Conservation (phyloP, 495 filamentous ascomycete species). For the Echria macrotheca region DNA sequence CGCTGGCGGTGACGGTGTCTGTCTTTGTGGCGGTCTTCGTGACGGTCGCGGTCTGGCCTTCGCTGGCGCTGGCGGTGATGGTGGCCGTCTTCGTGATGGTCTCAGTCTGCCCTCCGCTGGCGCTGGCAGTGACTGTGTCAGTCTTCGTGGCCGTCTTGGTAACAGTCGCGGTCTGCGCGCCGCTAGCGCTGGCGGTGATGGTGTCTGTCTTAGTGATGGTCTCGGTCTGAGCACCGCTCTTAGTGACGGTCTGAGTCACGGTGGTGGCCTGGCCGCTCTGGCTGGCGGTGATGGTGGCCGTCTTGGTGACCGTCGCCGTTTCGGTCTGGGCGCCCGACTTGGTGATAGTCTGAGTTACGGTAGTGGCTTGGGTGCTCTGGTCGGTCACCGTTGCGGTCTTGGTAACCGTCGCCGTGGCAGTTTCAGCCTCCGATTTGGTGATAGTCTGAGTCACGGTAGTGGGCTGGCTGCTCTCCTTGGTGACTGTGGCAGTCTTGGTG, state of each 20-base stretch:
- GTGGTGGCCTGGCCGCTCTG: neutral
- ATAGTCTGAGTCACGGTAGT: neutral
- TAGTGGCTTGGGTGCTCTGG: no score
- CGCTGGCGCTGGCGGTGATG: no score
- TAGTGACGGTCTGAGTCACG: neutral
- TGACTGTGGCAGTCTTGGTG: no score
- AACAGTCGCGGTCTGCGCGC: neutral
- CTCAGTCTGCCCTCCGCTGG: no score
- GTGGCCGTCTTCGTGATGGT: no score
- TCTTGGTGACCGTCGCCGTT: constrained; percentile 1
- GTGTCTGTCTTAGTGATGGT: neutral
- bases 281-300: constrained; percentile 5
- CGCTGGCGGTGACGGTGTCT: no score
- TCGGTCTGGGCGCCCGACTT: neutral
- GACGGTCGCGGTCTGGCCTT: no score
- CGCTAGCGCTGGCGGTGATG: no score
- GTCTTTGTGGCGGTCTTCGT: no score
- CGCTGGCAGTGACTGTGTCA: neutral
- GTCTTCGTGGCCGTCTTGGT: constrained; percentile 4
- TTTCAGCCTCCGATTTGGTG: neutral
- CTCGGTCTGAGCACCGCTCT: neutral
- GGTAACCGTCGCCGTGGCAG: no score
- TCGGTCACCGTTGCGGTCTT: no score
- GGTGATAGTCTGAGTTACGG: constrained; percentile 2
- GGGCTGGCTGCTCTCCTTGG: no score